Evolutionary conservation across 2,329 filamentous ascomycete genomes (phyloP), one percentile per base, ranked within the genome.

Genomic region (Pseudogymnoascus verrucosus): DNA sequence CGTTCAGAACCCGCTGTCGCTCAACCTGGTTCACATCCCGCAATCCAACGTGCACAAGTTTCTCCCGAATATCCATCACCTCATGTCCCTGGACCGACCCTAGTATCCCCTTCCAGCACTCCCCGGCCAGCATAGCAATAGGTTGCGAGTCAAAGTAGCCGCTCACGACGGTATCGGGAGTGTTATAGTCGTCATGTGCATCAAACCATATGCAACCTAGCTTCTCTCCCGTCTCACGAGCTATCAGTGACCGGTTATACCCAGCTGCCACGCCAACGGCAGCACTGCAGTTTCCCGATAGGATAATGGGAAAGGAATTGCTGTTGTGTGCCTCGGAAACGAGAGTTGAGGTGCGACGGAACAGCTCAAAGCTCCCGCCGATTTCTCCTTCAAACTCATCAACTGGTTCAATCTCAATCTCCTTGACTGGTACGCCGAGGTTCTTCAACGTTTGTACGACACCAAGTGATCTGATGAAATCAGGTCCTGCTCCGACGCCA

Each of bases 101-200:
- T 65, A 72, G 69, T 7, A 74, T 62, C 11, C 66, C 65, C 59
- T 73, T 69, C 68, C 70, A 76, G 60, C 74, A 72, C 37, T 69
- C 65, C 0, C 75, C 75, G 2, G 71, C 70, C 47, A 76, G 64
- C 75, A 77, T 77, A 2, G 74, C 73, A 3, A 75, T 64, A 0
- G 69, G 74, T 73, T 76, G 75, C 0, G 71, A 72, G 62, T 77
- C 76, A 5, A 77, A 69, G 40, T 77, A 77, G 1, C 75, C 76
- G 60, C 74, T 76, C 10, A 69, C 66, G 4, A 74, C 70, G 26
- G 73, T 73, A 21, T 72, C 71, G 0, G 75, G 75, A 0, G 71
- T 74, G 51, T 76, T 73, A 59, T 76, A 72, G 63, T 79, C 77
- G 61, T 78, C 76, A 54, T 79, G 77, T 2, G 76, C 77, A 57